Conservation (phyloP, 345 rosid genomes). For the Trapa bicornis region DNA sequence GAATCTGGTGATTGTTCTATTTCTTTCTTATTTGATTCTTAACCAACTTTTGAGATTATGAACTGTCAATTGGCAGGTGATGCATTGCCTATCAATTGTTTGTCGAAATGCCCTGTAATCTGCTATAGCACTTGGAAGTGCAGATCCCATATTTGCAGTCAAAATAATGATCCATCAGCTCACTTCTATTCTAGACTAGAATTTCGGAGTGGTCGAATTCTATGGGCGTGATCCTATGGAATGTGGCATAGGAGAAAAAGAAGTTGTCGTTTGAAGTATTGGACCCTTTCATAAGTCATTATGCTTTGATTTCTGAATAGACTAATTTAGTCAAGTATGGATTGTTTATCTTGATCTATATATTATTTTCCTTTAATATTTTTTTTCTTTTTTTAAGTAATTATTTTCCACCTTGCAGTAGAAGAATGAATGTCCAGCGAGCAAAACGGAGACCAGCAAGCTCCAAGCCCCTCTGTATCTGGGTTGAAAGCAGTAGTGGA, state of each 20-base stretch:
- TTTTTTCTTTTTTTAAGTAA: background rate
- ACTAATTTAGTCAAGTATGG: background rate
- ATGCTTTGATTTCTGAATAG: background rate
- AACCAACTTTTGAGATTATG: too few species aligned
- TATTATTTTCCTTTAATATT: background rate
- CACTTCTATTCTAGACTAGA: background rate
- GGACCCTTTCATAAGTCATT: background rate
- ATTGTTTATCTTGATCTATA: background rate
- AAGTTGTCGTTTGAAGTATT: background rate
- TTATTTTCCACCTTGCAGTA: background rate
- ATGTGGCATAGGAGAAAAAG: background rate
- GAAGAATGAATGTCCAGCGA: slow-evolving; percentile 27
- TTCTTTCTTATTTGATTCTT: too few species aligned
- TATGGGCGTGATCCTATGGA: background rate
- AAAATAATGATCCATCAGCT: background rate
- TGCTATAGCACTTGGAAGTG: background rate
- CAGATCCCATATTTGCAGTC: background rate
- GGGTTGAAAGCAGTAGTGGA: slow-evolving; percentile 30
- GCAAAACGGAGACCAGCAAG: slow-evolving; percentile 23
- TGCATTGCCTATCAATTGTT: background rate
- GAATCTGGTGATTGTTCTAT: too few species aligned
- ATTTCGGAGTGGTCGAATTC: background rate
- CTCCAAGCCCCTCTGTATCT: slow-evolving; percentile 16
- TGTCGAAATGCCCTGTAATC: background rate
- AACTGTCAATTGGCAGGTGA: too few species aligned